Evolutionary conservation across 139 green algal genomes (phyloP).

Genomic region (Tetradesmus obliquus): DNA sequence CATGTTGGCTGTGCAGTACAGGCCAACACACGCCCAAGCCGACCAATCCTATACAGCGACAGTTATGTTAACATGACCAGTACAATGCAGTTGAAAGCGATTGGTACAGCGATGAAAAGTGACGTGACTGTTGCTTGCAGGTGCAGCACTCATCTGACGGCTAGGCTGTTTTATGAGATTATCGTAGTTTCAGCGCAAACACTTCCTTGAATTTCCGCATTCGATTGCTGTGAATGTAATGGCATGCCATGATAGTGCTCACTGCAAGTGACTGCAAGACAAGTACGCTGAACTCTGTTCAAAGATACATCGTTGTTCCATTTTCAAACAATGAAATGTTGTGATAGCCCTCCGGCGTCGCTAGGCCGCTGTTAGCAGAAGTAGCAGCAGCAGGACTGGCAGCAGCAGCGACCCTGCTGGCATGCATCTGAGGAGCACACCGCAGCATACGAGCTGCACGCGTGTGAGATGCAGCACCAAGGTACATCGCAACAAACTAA

Average conservation of each 20-base stretch:
- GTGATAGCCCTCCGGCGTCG: background rate
- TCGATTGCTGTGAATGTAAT: too few relatives aligned
- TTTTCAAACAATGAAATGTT: background rate
- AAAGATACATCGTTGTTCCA: background rate
- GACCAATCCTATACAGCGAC: too few relatives aligned
- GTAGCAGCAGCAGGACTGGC: background rate
- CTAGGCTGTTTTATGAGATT: background rate
- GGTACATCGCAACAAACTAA: background rate
- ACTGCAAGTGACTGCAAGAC: background rate
- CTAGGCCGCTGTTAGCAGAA: background rate
- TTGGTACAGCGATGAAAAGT: background rate
- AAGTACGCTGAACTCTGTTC: background rate
- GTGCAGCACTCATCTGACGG: background rate
- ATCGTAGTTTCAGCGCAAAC: too few relatives aligned
- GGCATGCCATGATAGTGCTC: too few relatives aligned
- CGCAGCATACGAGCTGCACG: background rate
- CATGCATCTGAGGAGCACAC: background rate
- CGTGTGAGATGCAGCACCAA: background rate
- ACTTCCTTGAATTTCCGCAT: too few relatives aligned
- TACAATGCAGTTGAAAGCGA: background rate
- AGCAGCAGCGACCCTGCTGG: background rate
- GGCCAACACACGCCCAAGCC: background rate
- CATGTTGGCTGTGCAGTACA: constrained; percentile 1
- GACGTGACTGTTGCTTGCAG: background rate
- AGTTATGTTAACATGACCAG: background rate